These are phyloP conservation scores for Laetiporus sulphureus DNA, from an alignment of 1,284 basidiomycete species.

Conservation along the genomic window DNA sequence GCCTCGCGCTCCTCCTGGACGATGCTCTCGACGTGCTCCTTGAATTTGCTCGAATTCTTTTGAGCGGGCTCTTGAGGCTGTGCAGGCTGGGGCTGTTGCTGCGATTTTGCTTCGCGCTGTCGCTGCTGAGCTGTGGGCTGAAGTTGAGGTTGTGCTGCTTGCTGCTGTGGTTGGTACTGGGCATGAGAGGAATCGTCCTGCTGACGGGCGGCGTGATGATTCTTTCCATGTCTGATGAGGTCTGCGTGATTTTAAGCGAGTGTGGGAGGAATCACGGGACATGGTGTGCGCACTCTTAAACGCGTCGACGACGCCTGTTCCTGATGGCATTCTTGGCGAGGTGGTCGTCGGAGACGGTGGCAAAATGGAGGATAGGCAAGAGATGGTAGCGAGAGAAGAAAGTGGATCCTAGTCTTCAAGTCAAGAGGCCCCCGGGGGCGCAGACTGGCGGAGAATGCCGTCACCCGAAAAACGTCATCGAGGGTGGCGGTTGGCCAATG, in stretches of 20 bases:
- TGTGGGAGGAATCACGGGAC: conserved; percentile 8
- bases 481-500: too few relatives aligned
- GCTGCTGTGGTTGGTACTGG: conserved; percentile 17
- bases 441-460: too few relatives aligned
- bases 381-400: background rate
- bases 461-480: too few relatives aligned
- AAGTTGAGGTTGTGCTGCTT: conserved; percentile 24
- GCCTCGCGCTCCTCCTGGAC: conserved; percentile 74
- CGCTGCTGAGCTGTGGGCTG: conserved; percentile 21
- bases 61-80: conserved; percentile 26
- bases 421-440: too few relatives aligned
- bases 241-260: conserved; percentile 31
- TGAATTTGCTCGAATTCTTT: conserved; percentile 33
- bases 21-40: conserved; percentile 65
- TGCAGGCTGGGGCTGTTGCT: conserved; percentile 21
- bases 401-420: too few relatives aligned
- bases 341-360: conserved; percentile 6
- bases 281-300: conserved; percentile 22
- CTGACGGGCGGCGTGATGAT: conserved; percentile 41
- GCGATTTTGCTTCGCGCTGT: conserved; percentile 15
- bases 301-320: conserved; percentile 29
- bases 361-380: background rate
- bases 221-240: conserved; percentile 82
- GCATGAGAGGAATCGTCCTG: conserved; percentile 29
- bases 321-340: conserved; percentile 22